phyloP scores from a whole-genome alignment of 2,329 filamentous ascomycete genomes.

The Stylonectria norvegica region DNA sequence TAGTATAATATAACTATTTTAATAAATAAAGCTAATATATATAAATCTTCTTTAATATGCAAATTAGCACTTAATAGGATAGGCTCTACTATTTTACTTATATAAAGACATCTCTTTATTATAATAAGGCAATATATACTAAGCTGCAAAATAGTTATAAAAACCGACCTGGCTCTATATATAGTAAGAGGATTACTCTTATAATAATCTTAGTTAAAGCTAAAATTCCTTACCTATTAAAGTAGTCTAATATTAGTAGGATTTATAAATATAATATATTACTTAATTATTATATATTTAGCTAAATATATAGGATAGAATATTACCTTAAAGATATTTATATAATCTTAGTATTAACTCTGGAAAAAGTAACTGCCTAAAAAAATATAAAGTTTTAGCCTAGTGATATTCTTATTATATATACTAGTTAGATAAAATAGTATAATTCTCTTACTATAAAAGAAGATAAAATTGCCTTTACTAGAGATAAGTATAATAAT shows the following conservation, averaged over 20 bases:
- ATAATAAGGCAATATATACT: neutral
- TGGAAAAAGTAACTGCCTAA: neutral
- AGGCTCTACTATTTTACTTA: neutral
- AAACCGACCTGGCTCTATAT: neutral
- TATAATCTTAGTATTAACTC: neutral
- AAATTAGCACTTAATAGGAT: neutral
- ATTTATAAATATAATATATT: neutral
- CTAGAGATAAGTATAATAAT: neutral
- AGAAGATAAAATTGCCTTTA: neutral
- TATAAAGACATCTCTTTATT: neutral
- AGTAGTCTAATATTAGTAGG: neutral
- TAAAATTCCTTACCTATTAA: neutral
- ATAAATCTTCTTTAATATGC: neutral
- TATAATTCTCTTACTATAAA: neutral
- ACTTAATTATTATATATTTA: neutral
- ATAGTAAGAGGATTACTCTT: neutral
- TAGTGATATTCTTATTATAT: neutral
- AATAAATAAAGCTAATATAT: neutral
- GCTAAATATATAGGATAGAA: neutral
- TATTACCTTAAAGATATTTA: neutral
- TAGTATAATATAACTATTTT: neutral
- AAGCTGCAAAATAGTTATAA: neutral
- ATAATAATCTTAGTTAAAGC: neutral
- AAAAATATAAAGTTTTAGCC: neutral
- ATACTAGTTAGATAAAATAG: neutral